phyloP scores from a whole-genome alignment of 1,284 basidiomycete species.

The Ustilago lituana region DNA sequence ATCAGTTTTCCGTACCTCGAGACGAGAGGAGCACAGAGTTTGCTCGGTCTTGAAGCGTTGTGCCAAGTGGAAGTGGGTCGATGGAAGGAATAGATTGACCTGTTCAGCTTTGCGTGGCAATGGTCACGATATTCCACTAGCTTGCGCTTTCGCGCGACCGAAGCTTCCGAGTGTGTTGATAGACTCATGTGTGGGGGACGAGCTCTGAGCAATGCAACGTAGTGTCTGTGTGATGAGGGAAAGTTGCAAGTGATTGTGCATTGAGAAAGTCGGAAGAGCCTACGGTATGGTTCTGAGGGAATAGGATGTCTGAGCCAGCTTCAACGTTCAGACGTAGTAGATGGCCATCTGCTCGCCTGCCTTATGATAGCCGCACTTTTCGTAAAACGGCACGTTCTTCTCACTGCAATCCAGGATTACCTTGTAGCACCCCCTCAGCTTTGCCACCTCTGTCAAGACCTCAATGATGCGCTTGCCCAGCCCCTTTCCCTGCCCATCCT shows the following conservation, averaged over 20 bases:
- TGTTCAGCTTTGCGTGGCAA: no score
- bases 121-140: no score
- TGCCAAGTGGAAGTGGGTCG: slow-evolving; percentile 61
- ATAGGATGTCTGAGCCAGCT: no score
- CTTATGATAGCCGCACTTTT: slow-evolving; percentile 80
- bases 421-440: slow-evolving; percentile 84
- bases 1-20: slow-evolving; percentile 52
- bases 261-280: background rate
- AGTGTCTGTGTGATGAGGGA: background rate
- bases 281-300: no score
- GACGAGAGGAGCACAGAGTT: slow-evolving; percentile 41
- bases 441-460: slow-evolving; percentile 80
- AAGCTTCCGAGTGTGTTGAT: no score
- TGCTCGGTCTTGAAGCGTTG: slow-evolving; percentile 51
- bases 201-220: no score
- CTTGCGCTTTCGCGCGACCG: no score
- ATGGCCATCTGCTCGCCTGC: slow-evolving; percentile 65
- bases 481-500: slow-evolving; percentile 85
- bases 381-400: slow-evolving; percentile 92
- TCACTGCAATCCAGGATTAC: slow-evolving; percentile 94
- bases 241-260: slow-evolving; percentile 16
- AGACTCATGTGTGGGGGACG: no score
- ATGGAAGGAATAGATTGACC: slow-evolving; percentile 48
- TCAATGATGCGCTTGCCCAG: slow-evolving; percentile 88
- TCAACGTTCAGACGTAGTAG: slow-evolving; percentile 44